Evolutionary conservation across 2,329 filamentous ascomycete genomes (phyloP).

Genomic region (Ophiosphaerella narmari): DNA sequence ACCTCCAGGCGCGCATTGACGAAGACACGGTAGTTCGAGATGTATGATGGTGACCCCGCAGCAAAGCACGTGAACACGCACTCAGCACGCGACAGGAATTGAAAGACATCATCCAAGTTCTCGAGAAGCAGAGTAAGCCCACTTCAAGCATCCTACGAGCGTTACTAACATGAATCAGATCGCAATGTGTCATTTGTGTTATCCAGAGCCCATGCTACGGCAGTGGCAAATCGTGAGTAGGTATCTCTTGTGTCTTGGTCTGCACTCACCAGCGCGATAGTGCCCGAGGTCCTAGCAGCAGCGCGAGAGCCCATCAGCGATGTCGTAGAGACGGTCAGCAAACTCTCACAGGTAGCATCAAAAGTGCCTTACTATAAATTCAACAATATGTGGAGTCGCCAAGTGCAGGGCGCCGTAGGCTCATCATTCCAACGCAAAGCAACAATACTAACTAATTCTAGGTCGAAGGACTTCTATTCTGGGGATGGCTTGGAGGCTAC

Average conservation of each 20-base stretch:
- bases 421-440: background rate
- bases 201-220: slow-evolving; percentile 87
- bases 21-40: slow-evolving; percentile 83
- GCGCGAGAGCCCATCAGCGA: slow-evolving; percentile 72
- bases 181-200: slow-evolving; percentile 80
- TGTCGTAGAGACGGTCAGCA: slow-evolving; percentile 71
- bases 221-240: slow-evolving; percentile 63
- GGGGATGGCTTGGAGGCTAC: slow-evolving; percentile 81
- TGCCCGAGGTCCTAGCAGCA: slow-evolving; percentile 69
- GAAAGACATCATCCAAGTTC: slow-evolving; percentile 75
- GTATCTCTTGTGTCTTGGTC: background rate
- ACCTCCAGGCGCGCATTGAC: slow-evolving; percentile 87
- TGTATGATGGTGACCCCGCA: slow-evolving; percentile 45
- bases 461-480: slow-evolving; percentile 63
- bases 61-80: slow-evolving; percentile 32
- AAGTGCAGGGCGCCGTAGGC: slow-evolving; percentile 77
- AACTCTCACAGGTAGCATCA: slow-evolving; percentile 74
- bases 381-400: slow-evolving; percentile 83
- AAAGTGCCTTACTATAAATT: slow-evolving; percentile 98
- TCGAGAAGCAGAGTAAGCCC: slow-evolving; percentile 72
- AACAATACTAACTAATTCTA: slow-evolving; percentile 32
- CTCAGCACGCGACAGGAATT: slow-evolving; percentile 62
- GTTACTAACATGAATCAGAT: slow-evolving; percentile 51
- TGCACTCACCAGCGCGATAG: slow-evolving; percentile 50
- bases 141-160: background rate